A percentile compares a stretch with the other conserved stretches of the same genome.
Evolutionary conservation across 1,139 yeast genomes (phyloP).

Genomic region (Chernovozyma aurita): DNA sequence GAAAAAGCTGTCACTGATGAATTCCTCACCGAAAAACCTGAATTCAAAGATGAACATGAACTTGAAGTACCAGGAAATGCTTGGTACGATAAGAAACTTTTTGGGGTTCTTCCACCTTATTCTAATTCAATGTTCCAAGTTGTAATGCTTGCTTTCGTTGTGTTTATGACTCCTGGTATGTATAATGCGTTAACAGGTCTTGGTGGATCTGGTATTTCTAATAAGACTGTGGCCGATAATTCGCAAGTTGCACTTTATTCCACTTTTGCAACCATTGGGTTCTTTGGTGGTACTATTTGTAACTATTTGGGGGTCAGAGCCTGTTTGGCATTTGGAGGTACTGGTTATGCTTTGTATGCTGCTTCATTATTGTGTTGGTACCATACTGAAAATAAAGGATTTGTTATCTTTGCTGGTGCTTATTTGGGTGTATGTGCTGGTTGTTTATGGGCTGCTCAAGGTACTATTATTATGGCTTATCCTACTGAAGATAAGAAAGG

Average conservation of each 20-base stretch:
- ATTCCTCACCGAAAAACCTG: not conserved
- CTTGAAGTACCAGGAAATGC: conserved; percentile 1
- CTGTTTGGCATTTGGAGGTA: conserved; percentile 49
- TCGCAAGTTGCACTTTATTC: conserved; percentile 53
- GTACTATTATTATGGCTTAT: conserved; percentile 53
- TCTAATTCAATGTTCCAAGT: conserved; percentile 44
- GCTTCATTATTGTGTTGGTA: conserved; percentile 47
- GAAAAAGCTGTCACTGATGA: conserved; percentile 3
- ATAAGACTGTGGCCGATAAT: conserved; percentile 42
- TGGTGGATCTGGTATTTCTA: conserved; percentile 45
- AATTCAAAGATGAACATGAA: conserved; percentile 1
- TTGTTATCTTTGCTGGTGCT: conserved; percentile 57
- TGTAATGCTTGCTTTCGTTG: conserved; percentile 44
- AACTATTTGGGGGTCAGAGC: conserved; percentile 48
- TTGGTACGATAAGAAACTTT: conserved; percentile 37
- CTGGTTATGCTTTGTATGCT: conserved; percentile 54
- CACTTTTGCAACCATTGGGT: conserved; percentile 54
- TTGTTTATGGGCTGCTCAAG: conserved; percentile 59
- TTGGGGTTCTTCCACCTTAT: conserved; percentile 31
- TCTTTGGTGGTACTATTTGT: conserved; percentile 57
- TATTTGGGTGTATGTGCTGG: conserved; percentile 56
- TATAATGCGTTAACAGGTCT: conserved; percentile 53
- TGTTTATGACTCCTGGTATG: conserved; percentile 57
- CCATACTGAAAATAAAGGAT: conserved; percentile 47
- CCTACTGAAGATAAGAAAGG: conserved; percentile 56